Base-by-base conservation (phyloP, 768 basidiomycete species). In the Suillus alpinus region DNA sequence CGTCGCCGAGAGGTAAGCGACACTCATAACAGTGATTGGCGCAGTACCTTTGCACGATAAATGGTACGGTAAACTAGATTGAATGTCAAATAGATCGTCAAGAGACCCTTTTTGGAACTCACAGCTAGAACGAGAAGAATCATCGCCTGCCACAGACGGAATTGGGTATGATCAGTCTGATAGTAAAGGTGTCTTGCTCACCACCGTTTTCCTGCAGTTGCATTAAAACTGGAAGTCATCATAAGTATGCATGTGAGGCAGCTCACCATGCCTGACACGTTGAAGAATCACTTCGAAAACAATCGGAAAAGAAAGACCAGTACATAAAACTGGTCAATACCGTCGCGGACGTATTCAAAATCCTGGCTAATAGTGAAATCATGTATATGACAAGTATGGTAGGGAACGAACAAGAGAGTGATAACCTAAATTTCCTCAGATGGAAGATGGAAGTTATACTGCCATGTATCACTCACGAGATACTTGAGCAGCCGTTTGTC, bases 1-100 rank as follows among this genome's bases (percentile, higher is more conserved):
- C 10, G 6, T 9, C 6, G 16, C 13, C n/a, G 32, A 36, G n/a
- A 37, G 18, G 18, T 55, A 29, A 37, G 32, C 31, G 7, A 23
- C 36, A 20, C 7, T 31, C 59, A 6, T 26, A 16, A 57, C 31
- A 14, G 36, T 14, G 1, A 59, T 23, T 8, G 6, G 31, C 18
- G 18, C 3, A 9, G n/a, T 43, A 59, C 56, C 36, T 52, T 41
- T 59, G 59, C 12, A 52, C 56, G 6, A 57, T 16, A 6, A 59
- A 58, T 16, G 59, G n/a, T 13, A 59, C 18, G 18, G 53, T 37
- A 13, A 1, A 9, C 59, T 59, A 4, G 23, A 16, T 29, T 29
- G 7, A 41, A 31, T 3, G 18, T 55, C 6, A 26, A 51, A n/a
- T 31, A 31, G 1, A 36, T 18, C 36, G 16, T n/a, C 16, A 5